These are phyloP conservation scores for Mucor velutinosus DNA, from an alignment of 371 early-diverging fungal genomes.

Conservation along the genomic window DNA sequence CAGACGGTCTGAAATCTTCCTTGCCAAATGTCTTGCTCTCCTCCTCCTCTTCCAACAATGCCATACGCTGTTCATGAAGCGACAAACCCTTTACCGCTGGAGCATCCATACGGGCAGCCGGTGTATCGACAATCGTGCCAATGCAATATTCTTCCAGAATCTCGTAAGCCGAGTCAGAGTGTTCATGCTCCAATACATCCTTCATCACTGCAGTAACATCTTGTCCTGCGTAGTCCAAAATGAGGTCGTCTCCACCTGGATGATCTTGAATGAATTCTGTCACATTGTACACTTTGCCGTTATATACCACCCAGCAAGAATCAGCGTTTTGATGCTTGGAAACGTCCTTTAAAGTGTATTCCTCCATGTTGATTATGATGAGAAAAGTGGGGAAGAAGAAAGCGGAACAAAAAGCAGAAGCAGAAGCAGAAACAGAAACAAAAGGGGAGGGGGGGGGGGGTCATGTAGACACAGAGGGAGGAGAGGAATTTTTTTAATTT, in stretches of 20 bases:
- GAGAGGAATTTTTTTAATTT: neutral
- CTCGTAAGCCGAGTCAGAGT: slow-evolving; percentile 84
- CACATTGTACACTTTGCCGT: slow-evolving; percentile 82
- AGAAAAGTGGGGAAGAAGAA: neutral
- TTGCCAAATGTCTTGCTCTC: slow-evolving; percentile 43
- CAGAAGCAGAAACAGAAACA: slow-evolving; percentile 1
- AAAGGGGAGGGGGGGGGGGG: neutral
- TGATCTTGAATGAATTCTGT: slow-evolving; percentile 81
- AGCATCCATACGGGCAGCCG: neutral
- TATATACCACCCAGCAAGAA: slow-evolving; percentile 72
- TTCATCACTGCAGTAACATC: slow-evolving; percentile 73
- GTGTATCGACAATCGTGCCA: slow-evolving; percentile 53
- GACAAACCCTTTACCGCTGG: neutral
- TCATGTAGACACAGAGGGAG: neutral
- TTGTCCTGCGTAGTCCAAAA: slow-evolving; percentile 74
- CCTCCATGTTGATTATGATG: neutral
- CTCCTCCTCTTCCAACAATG: slow-evolving; percentile 28
- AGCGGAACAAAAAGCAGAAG: neutral
- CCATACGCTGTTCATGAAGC: slow-evolving; percentile 34
- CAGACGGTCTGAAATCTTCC: slow-evolving; percentile 47
- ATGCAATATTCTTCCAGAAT: slow-evolving; percentile 80
- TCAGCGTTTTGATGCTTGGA: slow-evolving; percentile 20
- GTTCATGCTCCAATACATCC: slow-evolving; percentile 79
- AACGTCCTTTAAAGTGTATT: slow-evolving; percentile 16
- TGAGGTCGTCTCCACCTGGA: slow-evolving; percentile 78